Evolutionary conservation across 768 basidiomycete genomes (phyloP), one percentile per base, ranked within the genome.

Genomic region (Pholiota microspora): DNA sequence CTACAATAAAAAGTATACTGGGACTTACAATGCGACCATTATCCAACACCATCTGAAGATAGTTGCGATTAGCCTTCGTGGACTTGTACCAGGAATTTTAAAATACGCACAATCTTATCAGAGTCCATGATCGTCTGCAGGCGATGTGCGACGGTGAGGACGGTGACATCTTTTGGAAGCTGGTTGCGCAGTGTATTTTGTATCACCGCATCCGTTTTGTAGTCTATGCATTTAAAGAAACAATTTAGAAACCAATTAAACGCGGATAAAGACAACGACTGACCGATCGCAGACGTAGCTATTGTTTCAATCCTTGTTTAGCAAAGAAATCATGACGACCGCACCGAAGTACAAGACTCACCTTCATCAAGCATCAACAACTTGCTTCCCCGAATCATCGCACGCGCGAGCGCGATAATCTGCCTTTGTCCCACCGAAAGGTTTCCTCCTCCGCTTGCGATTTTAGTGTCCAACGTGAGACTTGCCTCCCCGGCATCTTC

Each of bases 341-440:
- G 29, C 29, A 31, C 24, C 6, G 2, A 46, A 15, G 24, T 69
- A 67, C 59, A 67, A n/a, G n/a, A n/a, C n/a, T n/a, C 71, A 64
- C 82, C 83, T 66, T 84, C 84, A 64, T 82, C 83, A 32, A 85
- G 68, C 25, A 86, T 78, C 36, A 86, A 74, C 29, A 86, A 70
- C 38, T 79, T 75, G 67, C 78, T 83, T 32, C 77, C 73, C 21
- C 46, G n/a, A 9, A 47, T 23, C 28, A 47, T 47, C 18, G 46
- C 46, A n/a, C 46, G 46, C 9, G 28, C 46, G 28, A 47, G 46
- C n/a, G 84, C 83, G 51, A 86, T 77, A 45, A 86, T 75, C 59
- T 91, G 88, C 7, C 88, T 67, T 62, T 90, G 86, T 21, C 89
- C 89, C 36, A 86, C 82, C 2, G 84, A 86, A 59, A 89, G 81